These are phyloP conservation scores for Primulina tabacum DNA, from an alignment of 257 asterid species.

Conservation along the genomic window DNA sequence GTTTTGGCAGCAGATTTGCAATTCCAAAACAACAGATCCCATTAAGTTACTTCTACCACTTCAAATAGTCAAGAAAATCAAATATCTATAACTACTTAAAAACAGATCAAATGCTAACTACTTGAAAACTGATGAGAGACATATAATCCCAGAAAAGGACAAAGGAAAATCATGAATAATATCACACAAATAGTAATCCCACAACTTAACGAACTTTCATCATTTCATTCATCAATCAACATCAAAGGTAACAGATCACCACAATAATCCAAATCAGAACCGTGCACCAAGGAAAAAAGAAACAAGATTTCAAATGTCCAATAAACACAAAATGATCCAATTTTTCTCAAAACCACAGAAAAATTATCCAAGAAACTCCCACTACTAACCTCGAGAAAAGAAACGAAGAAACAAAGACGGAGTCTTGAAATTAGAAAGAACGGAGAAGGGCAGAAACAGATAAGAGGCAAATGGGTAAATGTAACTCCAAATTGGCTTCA, in stretches of 20 bases:
- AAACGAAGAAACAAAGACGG: conserved; percentile 10
- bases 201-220: not conserved
- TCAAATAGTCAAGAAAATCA: not conserved
- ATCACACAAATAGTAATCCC: not conserved
- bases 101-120: conserved; percentile 8
- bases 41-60: conserved; percentile 6
- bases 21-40: conserved; percentile 13
- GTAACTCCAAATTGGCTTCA: conserved; percentile 23
- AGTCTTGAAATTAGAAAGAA: conserved; percentile 37
- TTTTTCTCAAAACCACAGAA: not conserved
- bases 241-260: not conserved
- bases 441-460: conserved; percentile 36
- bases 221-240: conserved; percentile 1
- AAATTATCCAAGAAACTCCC: not conserved
- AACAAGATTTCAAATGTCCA: conserved; percentile 14
- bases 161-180: not conserved
- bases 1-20: not conserved
- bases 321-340: not conserved
- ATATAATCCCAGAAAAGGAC: not conserved
- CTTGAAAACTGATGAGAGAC: not conserved
- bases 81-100: not conserved
- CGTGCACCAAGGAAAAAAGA: not conserved
- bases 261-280: conserved; percentile 11
- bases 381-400: conserved; percentile 1
- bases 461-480: conserved; percentile 30